phyloP scores from a whole-genome alignment of 257 asterid species.

The Scutellaria baicalensis region DNA sequence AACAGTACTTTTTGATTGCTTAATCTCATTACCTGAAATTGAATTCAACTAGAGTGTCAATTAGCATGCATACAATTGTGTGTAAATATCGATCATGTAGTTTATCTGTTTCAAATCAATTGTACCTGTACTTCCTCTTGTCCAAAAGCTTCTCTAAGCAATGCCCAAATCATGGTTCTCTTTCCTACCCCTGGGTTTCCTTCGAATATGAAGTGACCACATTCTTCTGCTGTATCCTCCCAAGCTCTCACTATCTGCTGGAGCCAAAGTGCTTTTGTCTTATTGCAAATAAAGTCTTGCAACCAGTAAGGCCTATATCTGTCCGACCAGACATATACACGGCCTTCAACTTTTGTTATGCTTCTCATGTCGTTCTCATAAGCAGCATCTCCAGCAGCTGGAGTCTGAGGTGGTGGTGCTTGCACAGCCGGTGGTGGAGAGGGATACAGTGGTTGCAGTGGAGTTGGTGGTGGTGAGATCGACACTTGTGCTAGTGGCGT shows the following conservation, averaged over 20 bases:
- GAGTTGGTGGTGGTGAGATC: not conserved
- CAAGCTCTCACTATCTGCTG: slow-evolving; percentile 29
- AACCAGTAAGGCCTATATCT: slow-evolving; percentile 49
- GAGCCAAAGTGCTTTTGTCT: slow-evolving; percentile 44
- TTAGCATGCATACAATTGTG: not conserved
- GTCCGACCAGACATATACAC: slow-evolving; percentile 51
- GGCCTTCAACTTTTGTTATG: slow-evolving; percentile 15
- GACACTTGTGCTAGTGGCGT: not conserved
- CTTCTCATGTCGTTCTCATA: slow-evolving; percentile 10
- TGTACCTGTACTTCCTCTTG: slow-evolving; percentile 53
- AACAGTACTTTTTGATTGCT: not conserved
- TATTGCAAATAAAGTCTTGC: slow-evolving; percentile 61
- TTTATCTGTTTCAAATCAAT: not conserved
- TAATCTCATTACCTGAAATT: not conserved
- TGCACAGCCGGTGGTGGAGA: slow-evolving; percentile 14
- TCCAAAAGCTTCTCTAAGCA: slow-evolving; percentile 59
- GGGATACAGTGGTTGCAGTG: not conserved
- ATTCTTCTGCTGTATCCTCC: slow-evolving; percentile 21
- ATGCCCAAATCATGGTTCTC: slow-evolving; percentile 80
- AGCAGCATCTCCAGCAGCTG: not conserved
- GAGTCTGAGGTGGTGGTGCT: slow-evolving; percentile 13
- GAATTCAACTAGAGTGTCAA: not conserved
- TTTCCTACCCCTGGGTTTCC: slow-evolving; percentile 85
- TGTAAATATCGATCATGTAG: not conserved
- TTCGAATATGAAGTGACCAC: slow-evolving; percentile 63